phyloP scores from a whole-genome alignment of 805 yeast species.

The Lipomyces starkeyi region DNA sequence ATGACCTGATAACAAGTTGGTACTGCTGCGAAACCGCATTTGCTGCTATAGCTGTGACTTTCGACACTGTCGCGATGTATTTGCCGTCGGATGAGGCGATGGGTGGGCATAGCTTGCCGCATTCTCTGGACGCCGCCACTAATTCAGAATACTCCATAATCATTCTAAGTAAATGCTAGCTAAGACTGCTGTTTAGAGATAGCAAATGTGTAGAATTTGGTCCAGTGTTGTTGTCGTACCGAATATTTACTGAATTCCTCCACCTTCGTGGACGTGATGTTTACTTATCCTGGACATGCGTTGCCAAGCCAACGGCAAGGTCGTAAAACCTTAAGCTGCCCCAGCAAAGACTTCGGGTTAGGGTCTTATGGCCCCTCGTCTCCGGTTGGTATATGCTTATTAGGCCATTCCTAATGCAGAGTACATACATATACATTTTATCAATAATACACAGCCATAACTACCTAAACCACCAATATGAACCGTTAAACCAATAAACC shows the following conservation, averaged over 20 bases:
- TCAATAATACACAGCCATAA: no score
- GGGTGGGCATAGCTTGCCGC: slow-evolving; percentile 2
- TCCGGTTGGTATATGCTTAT: no score
- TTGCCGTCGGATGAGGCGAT: slow-evolving; percentile 23
- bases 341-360: no score
- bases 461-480: no score
- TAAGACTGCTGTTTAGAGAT: not conserved
- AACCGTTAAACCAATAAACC: no score
- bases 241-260: not conserved
- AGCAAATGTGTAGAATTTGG: not conserved
- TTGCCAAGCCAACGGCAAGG: not conserved
- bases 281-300: not conserved
- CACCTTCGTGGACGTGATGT: no score
- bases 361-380: no score
- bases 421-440: no score
- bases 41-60: not conserved
- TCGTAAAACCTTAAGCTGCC: no score
- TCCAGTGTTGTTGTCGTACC: not conserved
- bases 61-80: slow-evolving; percentile 26
- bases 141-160: slow-evolving; percentile 32
- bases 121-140: slow-evolving; percentile 15
- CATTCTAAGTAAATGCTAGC: not conserved
- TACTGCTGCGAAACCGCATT: slow-evolving; percentile 3
- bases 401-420: no score
- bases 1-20: slow-evolving; percentile 23